phyloP scores from a whole-genome alignment of 1,284 basidiomycete genomes.

The Ustilago bromivora region DNA sequence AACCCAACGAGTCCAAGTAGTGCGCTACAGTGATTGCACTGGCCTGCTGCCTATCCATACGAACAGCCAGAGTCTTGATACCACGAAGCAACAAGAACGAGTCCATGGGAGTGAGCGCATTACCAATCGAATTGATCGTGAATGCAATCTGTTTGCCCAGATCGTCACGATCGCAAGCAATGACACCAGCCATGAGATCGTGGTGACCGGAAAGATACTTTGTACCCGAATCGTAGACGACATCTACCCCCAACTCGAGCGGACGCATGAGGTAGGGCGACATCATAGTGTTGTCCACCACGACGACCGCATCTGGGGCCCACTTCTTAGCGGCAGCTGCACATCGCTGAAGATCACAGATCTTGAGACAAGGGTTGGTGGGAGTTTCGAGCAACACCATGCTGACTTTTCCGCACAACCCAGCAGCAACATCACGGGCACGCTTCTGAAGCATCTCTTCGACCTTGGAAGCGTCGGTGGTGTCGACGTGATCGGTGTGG shows the following conservation, averaged over 20 bases:
- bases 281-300: constrained; percentile 98
- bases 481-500: constrained; percentile 92
- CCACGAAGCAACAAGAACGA: constrained; percentile 95
- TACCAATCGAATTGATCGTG: constrained; percentile 96
- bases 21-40: constrained; percentile 86
- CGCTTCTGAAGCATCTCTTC: constrained; percentile 58
- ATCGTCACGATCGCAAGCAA: constrained; percentile 88
- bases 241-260: constrained; percentile 92
- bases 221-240: constrained; percentile 97
- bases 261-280: constrained; percentile 97
- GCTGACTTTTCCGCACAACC: constrained; percentile 54
- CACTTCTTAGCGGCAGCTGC: constrained; percentile 60
- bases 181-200: constrained; percentile 88
- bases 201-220: constrained; percentile 99
- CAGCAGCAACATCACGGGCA: constrained; percentile 51
- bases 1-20: constrained; percentile 87
- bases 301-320: constrained; percentile 66
- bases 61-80: constrained; percentile 94
- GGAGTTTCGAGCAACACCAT: constrained; percentile 87
- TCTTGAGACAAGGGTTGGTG: constrained; percentile 96
- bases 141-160: constrained; percentile 89
- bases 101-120: constrained; percentile 83
- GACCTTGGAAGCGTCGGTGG: constrained; percentile 77
- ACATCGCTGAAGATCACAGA: constrained; percentile 82
- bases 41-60: constrained; percentile 93